Evolutionary conservation across 495 filamentous ascomycete genomes (phyloP).

Genomic region (Talaromyces nanjingensis): DNA sequence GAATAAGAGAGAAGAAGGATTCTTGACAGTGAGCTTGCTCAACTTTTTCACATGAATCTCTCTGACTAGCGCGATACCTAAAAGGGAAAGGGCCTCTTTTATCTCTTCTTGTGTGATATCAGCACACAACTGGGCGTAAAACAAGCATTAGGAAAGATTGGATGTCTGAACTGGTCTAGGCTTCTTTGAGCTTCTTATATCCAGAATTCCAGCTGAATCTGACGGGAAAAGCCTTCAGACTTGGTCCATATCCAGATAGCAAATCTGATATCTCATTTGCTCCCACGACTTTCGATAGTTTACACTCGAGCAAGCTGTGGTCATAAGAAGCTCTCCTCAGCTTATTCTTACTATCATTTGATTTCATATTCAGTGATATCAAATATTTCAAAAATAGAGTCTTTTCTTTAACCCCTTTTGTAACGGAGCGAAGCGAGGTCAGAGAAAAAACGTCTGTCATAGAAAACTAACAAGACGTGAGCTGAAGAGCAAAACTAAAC

Average conservation of each 20-base stretch:
- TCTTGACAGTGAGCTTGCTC: neutral
- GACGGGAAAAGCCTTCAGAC: neutral
- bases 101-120: neutral
- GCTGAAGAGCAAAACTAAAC: too few species aligned
- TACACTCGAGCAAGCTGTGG: neutral
- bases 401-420: neutral
- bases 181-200: neutral
- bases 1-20: neutral
- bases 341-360: neutral
- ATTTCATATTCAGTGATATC: neutral
- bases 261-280: neutral
- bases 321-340: neutral
- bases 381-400: neutral
- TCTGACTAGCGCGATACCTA: neutral
- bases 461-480: too few species aligned
- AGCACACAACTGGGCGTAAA: neutral
- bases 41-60: neutral
- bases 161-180: neutral
- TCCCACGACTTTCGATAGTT: neutral
- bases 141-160: neutral
- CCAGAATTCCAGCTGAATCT: neutral
- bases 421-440: too few species aligned
- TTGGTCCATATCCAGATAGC: neutral
- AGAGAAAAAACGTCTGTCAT: too few species aligned
- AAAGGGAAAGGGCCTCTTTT: neutral